phyloP scores from a whole-genome alignment of 2,329 filamentous ascomycete species.

The Cladophialophora yegresii region DNA sequence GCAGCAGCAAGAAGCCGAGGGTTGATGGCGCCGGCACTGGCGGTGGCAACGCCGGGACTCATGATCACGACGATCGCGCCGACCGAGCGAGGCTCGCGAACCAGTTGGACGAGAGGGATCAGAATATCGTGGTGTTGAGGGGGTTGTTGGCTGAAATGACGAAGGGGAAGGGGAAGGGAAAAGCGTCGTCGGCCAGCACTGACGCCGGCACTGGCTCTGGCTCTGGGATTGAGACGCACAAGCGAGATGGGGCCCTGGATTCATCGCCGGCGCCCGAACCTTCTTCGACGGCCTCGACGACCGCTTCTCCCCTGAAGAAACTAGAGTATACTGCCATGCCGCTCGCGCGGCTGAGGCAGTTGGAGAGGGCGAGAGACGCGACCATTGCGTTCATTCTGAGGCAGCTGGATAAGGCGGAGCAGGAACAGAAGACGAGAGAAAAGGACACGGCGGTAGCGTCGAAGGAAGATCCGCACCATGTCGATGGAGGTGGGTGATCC shows the following conservation, averaged over 20 bases:
- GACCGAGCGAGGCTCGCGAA: slow-evolving; percentile 41
- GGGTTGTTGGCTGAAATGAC: slow-evolving; percentile 50
- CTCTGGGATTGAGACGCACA: too few relatives aligned
- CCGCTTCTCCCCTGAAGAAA: slow-evolving; percentile 37
- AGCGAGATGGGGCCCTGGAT: background rate
- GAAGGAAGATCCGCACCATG: background rate
- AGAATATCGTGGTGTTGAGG: slow-evolving; percentile 52
- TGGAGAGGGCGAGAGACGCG: slow-evolving; percentile 57
- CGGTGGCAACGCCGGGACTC: slow-evolving; percentile 11
- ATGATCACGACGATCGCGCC: slow-evolving; percentile 40
- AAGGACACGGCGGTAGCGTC: background rate
- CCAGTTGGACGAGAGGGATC: slow-evolving; percentile 51
- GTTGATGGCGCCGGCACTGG: slow-evolving; percentile 13
- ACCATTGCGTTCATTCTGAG: slow-evolving; percentile 56
- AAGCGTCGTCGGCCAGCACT: background rate
- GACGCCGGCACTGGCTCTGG: background rate
- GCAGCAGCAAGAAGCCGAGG: slow-evolving; percentile 25
- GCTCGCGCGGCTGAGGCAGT: slow-evolving; percentile 45
- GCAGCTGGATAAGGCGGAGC: slow-evolving; percentile 55
- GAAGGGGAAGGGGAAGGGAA: slow-evolving; percentile 4
- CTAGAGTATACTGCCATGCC: slow-evolving; percentile 47
- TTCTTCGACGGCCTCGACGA: background rate
- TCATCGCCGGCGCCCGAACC: background rate
- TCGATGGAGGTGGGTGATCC: background rate
- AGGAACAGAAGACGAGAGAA: slow-evolving; percentile 35